Base-by-base conservation (phyloP, 2,329 filamentous ascomycete genomes). In the Calonectria honghensis region DNA sequence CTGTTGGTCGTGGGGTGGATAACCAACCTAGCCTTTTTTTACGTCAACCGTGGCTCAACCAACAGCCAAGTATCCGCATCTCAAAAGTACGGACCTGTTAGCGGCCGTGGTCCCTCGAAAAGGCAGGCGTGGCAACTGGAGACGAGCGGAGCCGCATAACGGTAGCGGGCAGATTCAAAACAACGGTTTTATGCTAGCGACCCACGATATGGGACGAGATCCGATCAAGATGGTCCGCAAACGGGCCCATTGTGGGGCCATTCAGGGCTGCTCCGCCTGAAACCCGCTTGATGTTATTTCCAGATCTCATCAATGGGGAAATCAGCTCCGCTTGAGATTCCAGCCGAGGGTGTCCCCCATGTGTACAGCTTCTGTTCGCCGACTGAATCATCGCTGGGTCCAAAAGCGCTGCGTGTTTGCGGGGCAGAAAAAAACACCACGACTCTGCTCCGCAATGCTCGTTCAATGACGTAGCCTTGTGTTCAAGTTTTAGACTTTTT, bases 201-300 rank as follows among this genome's bases (percentile, higher is more conserved):
- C 35, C 24, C 32, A 29, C 27, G 57, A n/a, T 18, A 41, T 41
- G 35, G 37, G 45, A 48, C n/a, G 45, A 41, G 57, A 63, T 24
- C 24, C 57, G n/a, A 48, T 48, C 45, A 48, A 24, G 45, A 24
- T 48, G 57, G 5, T 63, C 57, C 37, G 37, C 35, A 41, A 41
- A 63, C 57, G 57, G 57, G 57, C 57, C 57, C 29, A 63, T 63
- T 63, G 37, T 63, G 57, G 57, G 31, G 24, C 24, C 14, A 24
- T 41, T 20, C 6, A 45, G n/a, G n/a, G 20, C 9, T 18, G 57
- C 35, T 57, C 57, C 16, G 57, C 35, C 57, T 63, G 57, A 63
- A 63, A 63, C 57, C 14, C n/a, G 13, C n/a, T 16, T 27, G 57
- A 14, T 29, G 24, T 29, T 35, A n/a, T 24, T 63, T 27, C 57